Evolutionary conservation across 1,284 basidiomycete genomes (phyloP).

Genomic region (Somion occarium): DNA sequence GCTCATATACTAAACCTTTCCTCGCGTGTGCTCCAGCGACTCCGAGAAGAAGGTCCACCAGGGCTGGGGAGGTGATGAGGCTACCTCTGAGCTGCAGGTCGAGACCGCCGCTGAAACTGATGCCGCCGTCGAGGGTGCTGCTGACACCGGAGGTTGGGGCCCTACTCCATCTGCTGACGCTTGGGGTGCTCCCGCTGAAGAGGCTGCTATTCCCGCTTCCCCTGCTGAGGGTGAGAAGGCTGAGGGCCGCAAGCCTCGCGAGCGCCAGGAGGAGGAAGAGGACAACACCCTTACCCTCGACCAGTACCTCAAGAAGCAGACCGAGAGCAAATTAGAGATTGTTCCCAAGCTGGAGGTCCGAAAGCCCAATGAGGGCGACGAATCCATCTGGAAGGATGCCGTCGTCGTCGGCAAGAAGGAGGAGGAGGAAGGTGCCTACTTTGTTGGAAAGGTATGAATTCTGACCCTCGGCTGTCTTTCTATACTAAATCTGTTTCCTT

Average conservation of each 20-base stretch:
- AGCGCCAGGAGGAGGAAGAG: constrained; percentile 70
- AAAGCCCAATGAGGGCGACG: constrained; percentile 67
- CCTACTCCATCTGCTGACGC: constrained; percentile 28
- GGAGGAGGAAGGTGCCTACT: constrained; percentile 63
- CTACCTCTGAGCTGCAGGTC: constrained; percentile 67
- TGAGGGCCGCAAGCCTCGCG: constrained; percentile 27
- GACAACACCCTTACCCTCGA: constrained; percentile 90
- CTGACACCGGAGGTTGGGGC: constrained; percentile 36
- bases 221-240: constrained; percentile 31
- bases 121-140: constrained; percentile 32
- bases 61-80: constrained; percentile 90
- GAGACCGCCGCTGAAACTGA: constrained; percentile 54
- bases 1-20: neutral
- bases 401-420: constrained; percentile 54
- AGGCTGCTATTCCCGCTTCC: constrained; percentile 28
- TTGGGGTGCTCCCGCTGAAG: constrained; percentile 35
- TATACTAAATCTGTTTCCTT: neutral
- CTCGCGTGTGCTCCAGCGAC: constrained; percentile 47
- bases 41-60: constrained; percentile 90
- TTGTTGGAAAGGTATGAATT: constrained; percentile 63
- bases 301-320: constrained; percentile 76
- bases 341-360: constrained; percentile 72
- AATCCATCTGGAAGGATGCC: constrained; percentile 57
- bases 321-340: constrained; percentile 44
- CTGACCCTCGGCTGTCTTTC: neutral